Evolutionary conservation across 2,329 filamentous ascomycete genomes (phyloP).

Genomic region (Albophoma yamanashiensis): DNA sequence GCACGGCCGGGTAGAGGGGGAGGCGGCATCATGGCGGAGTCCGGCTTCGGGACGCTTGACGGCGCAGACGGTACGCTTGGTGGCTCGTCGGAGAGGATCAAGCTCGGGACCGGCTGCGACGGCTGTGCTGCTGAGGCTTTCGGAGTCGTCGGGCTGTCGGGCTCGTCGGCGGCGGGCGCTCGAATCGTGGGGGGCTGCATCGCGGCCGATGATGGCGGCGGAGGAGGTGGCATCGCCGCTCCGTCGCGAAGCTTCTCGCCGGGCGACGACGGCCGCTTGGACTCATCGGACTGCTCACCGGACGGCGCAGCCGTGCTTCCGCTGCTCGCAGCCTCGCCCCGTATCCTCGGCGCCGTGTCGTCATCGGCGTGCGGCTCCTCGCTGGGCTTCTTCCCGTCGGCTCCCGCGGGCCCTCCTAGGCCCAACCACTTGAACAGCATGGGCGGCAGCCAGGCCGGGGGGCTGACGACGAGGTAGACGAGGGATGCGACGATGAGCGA

Average conservation of each 20-base stretch:
- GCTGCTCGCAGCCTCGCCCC: background rate
- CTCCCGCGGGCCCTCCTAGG: background rate
- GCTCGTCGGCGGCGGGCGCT: slow-evolving; percentile 12
- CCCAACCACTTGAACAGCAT: slow-evolving; percentile 14
- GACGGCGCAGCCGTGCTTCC: background rate
- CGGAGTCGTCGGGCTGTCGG: slow-evolving; percentile 38
- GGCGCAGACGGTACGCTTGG: slow-evolving; percentile 7
- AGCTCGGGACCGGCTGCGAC: slow-evolving; percentile 27
- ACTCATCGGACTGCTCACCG: background rate
- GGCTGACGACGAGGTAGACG: slow-evolving; percentile 44
- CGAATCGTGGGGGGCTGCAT: slow-evolving; percentile 11
- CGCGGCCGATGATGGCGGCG: slow-evolving; percentile 15
- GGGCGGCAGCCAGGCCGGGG: slow-evolving; percentile 34
- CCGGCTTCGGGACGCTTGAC: background rate
- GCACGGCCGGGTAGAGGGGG: slow-evolving; percentile 13
- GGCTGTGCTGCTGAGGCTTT: slow-evolving; percentile 26
- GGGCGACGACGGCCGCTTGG: background rate
- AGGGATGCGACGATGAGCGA: slow-evolving; percentile 53
- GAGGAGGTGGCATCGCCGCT: slow-evolving; percentile 25
- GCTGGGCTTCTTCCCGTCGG: slow-evolving; percentile 2
- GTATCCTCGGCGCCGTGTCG: slow-evolving; percentile 2
- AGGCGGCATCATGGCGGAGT: slow-evolving; percentile 18
- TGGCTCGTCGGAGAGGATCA: slow-evolving; percentile 26
- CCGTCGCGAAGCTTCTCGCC: slow-evolving; percentile 13
- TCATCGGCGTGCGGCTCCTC: background rate